These are phyloP conservation scores for Macadamia tetraphylla DNA, from an alignment of 164 flowering plant species.

Conservation along the genomic window DNA sequence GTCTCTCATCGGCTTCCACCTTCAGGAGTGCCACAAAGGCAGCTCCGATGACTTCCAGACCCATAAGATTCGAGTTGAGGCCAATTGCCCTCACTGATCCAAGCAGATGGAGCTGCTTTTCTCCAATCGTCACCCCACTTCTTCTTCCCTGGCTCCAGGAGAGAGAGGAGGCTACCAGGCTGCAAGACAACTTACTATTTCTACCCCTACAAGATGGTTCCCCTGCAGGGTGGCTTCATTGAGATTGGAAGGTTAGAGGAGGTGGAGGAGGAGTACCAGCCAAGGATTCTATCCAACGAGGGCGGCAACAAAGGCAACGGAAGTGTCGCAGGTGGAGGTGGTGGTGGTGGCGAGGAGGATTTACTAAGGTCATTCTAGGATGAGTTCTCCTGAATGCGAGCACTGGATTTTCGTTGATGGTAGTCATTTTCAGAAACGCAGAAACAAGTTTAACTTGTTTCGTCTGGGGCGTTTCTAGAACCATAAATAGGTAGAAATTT, in stretches of 20 bases:
- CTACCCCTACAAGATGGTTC: conserved; percentile 47
- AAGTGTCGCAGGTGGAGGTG: conserved; percentile 1
- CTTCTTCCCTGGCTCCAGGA: neutral
- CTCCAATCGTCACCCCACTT: conserved; percentile 38
- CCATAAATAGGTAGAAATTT: too few relatives aligned
- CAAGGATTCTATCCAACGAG: neutral
- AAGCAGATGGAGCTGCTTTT: conserved; percentile 66
- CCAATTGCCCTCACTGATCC: conserved; percentile 80
- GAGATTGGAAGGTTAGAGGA: conserved; percentile 60
- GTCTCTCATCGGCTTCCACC: conserved; percentile 35
- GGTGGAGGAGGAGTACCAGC: neutral
- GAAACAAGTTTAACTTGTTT: too few relatives aligned
- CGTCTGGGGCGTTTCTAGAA: too few relatives aligned
- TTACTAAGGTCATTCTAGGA: neutral
- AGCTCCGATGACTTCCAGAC: conserved; percentile 27
- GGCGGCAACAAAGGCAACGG: neutral
- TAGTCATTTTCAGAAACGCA: too few relatives aligned
- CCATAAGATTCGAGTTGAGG: conserved; percentile 64
- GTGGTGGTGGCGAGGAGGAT: conserved; percentile 11
- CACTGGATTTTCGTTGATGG: too few relatives aligned
- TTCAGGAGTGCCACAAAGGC: conserved; percentile 68
- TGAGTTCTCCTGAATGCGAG: too few relatives aligned
- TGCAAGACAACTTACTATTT: conserved; percentile 79
- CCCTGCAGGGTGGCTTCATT: conserved; percentile 76
- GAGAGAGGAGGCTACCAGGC: conserved; percentile 32